Evolutionary conservation across 441 rosid genomes (phyloP), one percentile per base, ranked within the genome.

Genomic region (Gossypium laxum): DNA sequence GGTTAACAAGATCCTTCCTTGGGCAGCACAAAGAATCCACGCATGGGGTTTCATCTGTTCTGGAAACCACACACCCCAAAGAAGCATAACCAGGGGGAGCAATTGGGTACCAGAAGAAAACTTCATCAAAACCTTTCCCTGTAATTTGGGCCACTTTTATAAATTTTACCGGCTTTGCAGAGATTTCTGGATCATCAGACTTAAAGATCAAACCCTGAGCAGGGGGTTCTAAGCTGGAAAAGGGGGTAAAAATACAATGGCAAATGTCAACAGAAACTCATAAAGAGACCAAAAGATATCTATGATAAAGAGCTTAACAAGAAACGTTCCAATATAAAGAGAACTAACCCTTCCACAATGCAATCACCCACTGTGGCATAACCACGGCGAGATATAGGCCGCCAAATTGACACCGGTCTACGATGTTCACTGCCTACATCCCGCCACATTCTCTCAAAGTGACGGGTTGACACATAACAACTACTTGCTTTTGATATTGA

Each of bases 361-460:
- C 97, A 93, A 84, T 96, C 99, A 70, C 98, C 98, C 71, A 96
- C 77, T 30, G 85, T 78, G 56, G 94, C 90, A 81, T 79, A 90
- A 79, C 97, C 96, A 67, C 88, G 78, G 76, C 85, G 89, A 52
- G 86, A 80, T 67, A 90, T 61, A 74, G 99, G 99, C 79, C 99
- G 84, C 99, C 99, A 96, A 82, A 96, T 84, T 70, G 99, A 96
- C 71, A 91, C 86, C 8, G 99, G 91, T 69, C 92, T 79, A 66
- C 96, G 89, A 51, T 84, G 82, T 70, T 92, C 99, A 80, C 91
- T 83, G 70, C 99, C 99, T 79, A 87, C 91, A 85, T 93, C 97
- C 96, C 96, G 91, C 99, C 99, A 96, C 69, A 96, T 83, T 84
- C 98, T 91, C 87, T 93, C 97, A 74, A 96, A 96, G 78, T 91